Base-by-base conservation (phyloP, 768 basidiomycete genomes). In the Mycena venus region DNA sequence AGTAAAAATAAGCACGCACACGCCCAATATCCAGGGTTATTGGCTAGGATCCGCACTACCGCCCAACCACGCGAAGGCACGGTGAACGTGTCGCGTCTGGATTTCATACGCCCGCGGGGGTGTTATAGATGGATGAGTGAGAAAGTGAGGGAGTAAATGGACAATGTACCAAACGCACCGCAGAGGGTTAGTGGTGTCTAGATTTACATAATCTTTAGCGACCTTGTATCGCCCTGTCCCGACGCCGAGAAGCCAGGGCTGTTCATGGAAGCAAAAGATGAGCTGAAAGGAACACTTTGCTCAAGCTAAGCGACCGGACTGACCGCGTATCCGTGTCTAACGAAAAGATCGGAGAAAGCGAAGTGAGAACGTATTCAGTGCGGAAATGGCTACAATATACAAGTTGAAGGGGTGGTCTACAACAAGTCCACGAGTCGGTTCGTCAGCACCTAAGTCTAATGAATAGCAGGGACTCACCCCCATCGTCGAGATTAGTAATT, bases 21-120 rank as follows among this genome's bases (percentile, higher is more conserved):
- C 1, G 75, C 75, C 75, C 75, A 76, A 23, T 76, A 73, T 14
- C 75, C 75, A 1, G 75, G 49, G 40, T 64, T 76, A 47, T 76
- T 58, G 4, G 75, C 60, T 19, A 76, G 56, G 42, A 76, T 73
- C 5, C 75, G 72, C 21, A 70, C 58, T 2, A 76, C 75, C 8
- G 60, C 60, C 75, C 75, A 76, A 11, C 63, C 40, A n/a, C 62
- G 72, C 31, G 61, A 10, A 3, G 72, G 75, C 9, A 76, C 63
- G 23, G 49, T 36, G 58, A 76, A 73, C 2, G 72, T 73, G 42
- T 76, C 75, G n/a, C 75, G 71, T 8, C 75, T 76, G 25, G 19
- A 31, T n/a, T n/a, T n/a, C n/a, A n/a, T n/a, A n/a, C n/a, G n/a
- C n/a, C n/a, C n/a, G n/a, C n/a, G n/a, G n/a, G n/a, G n/a, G n/a